Conservation (phyloP, 805 yeast genomes). For the Candida sithepensis region DNA sequence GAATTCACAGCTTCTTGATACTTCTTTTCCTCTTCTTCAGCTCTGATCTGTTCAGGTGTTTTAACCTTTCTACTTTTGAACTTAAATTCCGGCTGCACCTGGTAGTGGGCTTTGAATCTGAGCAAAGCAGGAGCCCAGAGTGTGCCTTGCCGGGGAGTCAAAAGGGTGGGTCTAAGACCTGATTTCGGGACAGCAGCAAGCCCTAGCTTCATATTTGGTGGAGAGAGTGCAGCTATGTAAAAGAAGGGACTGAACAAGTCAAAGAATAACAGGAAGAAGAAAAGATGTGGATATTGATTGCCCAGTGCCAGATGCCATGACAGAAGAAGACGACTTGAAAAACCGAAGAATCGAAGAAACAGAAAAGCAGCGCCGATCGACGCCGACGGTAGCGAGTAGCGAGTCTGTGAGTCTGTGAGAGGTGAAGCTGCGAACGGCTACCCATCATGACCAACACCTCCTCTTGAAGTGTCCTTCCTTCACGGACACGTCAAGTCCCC, state of each 20-base stretch:
- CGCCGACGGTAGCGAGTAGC: neutral
- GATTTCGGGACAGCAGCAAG: neutral
- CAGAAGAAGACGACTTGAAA: no score
- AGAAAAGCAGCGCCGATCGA: no score
- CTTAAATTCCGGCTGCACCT: conserved; percentile 22
- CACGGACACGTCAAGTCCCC: no score
- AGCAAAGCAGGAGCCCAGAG: neutral
- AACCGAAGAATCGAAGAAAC: no score
- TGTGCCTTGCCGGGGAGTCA: neutral
- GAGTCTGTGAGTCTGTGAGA: neutral
- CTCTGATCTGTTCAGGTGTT: conserved; percentile 27
- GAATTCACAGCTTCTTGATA: conserved; percentile 33
- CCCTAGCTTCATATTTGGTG: neutral
- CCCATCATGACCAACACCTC: no score
- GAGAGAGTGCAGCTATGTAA: neutral
- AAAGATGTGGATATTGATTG: no score
- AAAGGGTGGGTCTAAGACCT: neutral
- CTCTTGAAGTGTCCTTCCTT: no score
- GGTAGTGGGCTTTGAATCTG: conserved; percentile 6
- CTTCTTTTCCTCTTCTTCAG: conserved; percentile 26
- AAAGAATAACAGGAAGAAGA: neutral
- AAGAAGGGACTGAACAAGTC: neutral
- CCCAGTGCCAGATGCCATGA: no score
- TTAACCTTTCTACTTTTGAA: conserved; percentile 26
- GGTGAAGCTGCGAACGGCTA: no score